Percentiles rank a stretch among this genome's conserved stretches.
Evolutionary conservation across 2,329 filamentous ascomycete genomes (phyloP).

Genomic region (Elsinoe perseae): DNA sequence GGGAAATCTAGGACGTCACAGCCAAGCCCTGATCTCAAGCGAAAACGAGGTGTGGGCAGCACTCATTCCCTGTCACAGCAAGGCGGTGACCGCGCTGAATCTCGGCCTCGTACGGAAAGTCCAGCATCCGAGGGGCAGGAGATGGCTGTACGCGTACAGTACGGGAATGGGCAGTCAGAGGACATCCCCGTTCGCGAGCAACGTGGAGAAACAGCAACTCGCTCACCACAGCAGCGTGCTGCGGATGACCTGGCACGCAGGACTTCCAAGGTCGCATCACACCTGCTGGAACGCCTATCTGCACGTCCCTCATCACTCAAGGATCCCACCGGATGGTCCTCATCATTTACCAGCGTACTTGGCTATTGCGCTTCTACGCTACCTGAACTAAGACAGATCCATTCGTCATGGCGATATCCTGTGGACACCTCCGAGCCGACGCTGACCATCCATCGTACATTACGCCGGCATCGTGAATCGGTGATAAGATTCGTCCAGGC

Average conservation of each 20-base stretch:
- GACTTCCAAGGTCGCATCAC: conserved; percentile 47
- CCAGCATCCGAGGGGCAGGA: conserved; percentile 26
- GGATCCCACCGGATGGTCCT: conserved; percentile 34
- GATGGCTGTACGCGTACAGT: conserved; percentile 49
- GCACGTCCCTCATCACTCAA: conserved; percentile 19
- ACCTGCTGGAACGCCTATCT: conserved; percentile 45
- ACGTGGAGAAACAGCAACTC: conserved; percentile 12
- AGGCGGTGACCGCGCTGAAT: conserved; percentile 29
- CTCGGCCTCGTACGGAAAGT: conserved; percentile 42
- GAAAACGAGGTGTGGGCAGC: conserved; percentile 48
- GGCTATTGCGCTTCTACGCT: conserved; percentile 38
- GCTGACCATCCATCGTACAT: conserved; percentile 47
- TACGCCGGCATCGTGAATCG: conserved; percentile 49
- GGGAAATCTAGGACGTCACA: background rate
- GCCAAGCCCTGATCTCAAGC: conserved; percentile 41
- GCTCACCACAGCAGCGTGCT: conserved; percentile 46
- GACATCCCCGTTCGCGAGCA: conserved; percentile 44
- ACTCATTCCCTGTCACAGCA: conserved; percentile 33
- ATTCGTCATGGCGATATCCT: conserved; percentile 52
- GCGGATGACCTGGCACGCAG: conserved; percentile 51
- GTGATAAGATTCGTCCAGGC: conserved; percentile 56
- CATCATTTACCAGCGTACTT: conserved; percentile 33
- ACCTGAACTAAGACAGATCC: conserved; percentile 50
- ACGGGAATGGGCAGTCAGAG: conserved; percentile 53
- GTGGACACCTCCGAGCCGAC: conserved; percentile 47